Conservation (phyloP, 75 land plant genomes). For the Ceratopteris richardii region DNA sequence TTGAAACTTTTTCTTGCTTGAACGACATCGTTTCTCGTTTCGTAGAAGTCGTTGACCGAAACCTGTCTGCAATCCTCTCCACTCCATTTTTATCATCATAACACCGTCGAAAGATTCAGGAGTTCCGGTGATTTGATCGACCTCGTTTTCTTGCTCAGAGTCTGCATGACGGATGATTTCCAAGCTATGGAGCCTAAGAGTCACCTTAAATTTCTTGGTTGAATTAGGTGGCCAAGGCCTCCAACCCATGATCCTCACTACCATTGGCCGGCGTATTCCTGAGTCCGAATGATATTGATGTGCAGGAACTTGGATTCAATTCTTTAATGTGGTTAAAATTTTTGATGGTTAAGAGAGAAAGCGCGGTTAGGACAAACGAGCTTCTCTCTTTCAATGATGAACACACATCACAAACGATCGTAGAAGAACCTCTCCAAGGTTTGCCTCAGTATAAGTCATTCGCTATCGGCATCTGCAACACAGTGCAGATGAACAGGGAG, state of each 20-base stretch:
- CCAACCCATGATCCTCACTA: constrained; percentile 75
- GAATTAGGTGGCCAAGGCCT: constrained; percentile 57
- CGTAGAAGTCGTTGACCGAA: constrained; percentile 24
- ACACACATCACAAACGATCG: no score
- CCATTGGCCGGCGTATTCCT: no score
- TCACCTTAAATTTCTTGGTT: constrained; percentile 50
- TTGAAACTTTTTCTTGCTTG: constrained; percentile 11
- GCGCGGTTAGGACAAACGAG: no score
- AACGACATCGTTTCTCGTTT: constrained; percentile 19
- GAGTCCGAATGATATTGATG: no score
- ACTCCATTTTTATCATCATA: constrained; percentile 22
- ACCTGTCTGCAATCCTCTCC: constrained; percentile 28
- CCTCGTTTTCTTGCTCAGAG: not conserved
- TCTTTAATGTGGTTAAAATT: no score
- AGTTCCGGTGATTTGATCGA: not conserved
- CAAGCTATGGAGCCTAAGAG: constrained; percentile 28
- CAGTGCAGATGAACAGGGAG: no score
- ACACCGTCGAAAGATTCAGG: not conserved
- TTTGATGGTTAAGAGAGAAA: no score
- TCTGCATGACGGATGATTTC: constrained; percentile 19
- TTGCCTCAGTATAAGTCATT: no score
- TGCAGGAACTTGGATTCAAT: no score
- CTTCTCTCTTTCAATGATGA: no score
- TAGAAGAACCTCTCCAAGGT: no score
- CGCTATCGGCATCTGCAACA: no score